Conservation (phyloP, 176 grass and related monocot genomes). For the Phoenix dactylifera region DNA sequence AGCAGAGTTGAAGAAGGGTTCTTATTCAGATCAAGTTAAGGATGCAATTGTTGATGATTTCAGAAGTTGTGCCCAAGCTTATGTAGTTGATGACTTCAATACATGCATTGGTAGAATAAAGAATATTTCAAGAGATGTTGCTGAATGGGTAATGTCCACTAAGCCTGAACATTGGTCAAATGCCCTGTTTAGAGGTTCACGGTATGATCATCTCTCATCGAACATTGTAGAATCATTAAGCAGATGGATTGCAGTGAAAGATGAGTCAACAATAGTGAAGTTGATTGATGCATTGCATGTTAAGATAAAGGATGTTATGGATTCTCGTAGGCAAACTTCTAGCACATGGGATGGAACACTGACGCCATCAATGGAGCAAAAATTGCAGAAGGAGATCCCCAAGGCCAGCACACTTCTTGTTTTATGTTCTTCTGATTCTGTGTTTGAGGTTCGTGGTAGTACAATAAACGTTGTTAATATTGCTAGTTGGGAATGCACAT, state of each 20-base stretch:
- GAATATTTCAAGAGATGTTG: slow-evolving; percentile 76
- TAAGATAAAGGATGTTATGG: slow-evolving; percentile 68
- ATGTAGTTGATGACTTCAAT: slow-evolving; percentile 85
- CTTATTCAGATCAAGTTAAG: slow-evolving; percentile 70
- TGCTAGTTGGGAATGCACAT: slow-evolving; percentile 82
- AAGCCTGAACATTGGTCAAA: slow-evolving; percentile 96
- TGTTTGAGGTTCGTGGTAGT: slow-evolving; percentile 92
- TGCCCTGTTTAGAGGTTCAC: slow-evolving; percentile 67
- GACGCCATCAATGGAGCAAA: slow-evolving; percentile 77
- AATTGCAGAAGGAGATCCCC: slow-evolving; percentile 53
- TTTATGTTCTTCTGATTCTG: slow-evolving; percentile 79
- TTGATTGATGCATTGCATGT: slow-evolving; percentile 61
- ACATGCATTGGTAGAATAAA: slow-evolving; percentile 76
- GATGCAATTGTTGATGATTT: slow-evolving; percentile 83
- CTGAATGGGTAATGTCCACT: slow-evolving; percentile 79
- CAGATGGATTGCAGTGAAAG: slow-evolving; percentile 84
- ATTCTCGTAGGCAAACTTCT: slow-evolving; percentile 41
- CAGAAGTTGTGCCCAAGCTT: slow-evolving; percentile 72
- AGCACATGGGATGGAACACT: slow-evolving; percentile 36
- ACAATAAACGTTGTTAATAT: slow-evolving; percentile 79
- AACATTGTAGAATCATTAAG: slow-evolving; percentile 86
- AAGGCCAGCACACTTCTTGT: slow-evolving; percentile 69
- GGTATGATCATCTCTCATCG: slow-evolving; percentile 86
- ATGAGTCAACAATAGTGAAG: slow-evolving; percentile 69
- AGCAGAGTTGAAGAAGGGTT: slow-evolving; percentile 63